Evolutionary conservation across 495 filamentous ascomycete species (phyloP), one percentile per base, ranked within the genome.

Genomic region (Aspergillus heteromorphus): DNA sequence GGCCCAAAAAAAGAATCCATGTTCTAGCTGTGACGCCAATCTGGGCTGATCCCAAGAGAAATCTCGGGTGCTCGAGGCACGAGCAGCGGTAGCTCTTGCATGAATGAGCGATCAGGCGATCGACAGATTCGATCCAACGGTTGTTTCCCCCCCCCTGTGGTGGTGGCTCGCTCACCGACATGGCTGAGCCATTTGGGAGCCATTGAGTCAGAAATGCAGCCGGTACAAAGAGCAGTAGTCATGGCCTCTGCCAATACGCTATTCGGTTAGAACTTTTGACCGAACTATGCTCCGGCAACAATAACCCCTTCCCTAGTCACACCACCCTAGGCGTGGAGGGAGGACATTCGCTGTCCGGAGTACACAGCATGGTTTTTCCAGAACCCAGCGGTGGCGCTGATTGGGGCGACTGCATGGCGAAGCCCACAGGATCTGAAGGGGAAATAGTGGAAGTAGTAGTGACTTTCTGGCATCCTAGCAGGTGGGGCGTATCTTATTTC

Each of bases 131-230:
- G 53, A 64, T 63, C 56, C 36, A 66, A 56, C 59, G 38, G 42
- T 40, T 40, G 40, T 58, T 62, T 54, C 45, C 48, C 47, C 16
- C 16, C 16, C 6, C 29, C 40, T 18, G 21, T 19, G 42, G 38
- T 49, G 9, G 17, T 52, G 55, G 57, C 52, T 70, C 57, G 61
- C 66, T 71, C 68, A 73, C 70, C 68, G 69, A 74, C 65, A 65
- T 31, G 57, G 54, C 13, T 14, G 40, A 51, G 48, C 34, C 34
- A 38, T 9, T 38, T 38, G 34, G n/a, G 40, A 49, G 43, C 23
- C 56, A 43, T 56, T 40, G 55, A 42, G 38, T 49, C 41, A 31
- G 20, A 27, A 20, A 60, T 57, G 58, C 58, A 57, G 48, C 31
- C 41, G 38, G 48, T 41, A 41, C 48, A 60, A 51, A 54, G 48